Base-by-base conservation (phyloP, 2,329 filamentous ascomycete species). In the Scytalidium lignicola region DNA sequence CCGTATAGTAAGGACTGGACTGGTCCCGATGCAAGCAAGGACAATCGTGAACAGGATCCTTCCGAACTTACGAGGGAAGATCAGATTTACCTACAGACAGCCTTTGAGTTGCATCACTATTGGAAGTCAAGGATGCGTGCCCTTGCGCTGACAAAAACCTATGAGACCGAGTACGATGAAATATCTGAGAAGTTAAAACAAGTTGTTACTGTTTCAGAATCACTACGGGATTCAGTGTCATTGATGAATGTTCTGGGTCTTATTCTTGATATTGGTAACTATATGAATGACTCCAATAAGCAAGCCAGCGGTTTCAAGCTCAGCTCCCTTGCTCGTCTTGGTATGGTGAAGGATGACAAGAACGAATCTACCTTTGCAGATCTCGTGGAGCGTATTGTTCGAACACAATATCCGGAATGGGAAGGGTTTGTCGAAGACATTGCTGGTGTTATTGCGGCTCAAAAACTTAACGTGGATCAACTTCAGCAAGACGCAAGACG, bases 201-300 rank as follows among this genome's bases (percentile, higher is more conserved):
- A 53, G 83, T 99, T n/a, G 87, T 95, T 29, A 74, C 74, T 23
- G 90, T 96, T 8, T 92, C 91, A 3, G 92, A 97, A 70, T 88
- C 90, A 9, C 73, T 99, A 48, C 82, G 92, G 43, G 90, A 95
- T 64, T 96, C 91, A 1, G 90, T 95, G 21, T 87, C 90, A 21
- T 73, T 99, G 61, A 96, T 97, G 85, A 96, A 95, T 57, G 90
- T 99, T 43, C 81, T 99, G 49, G 91, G 92, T 51, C 78, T 97
- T 54, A 99, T 99, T 68, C 75, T 99, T 61, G 92, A 96, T 67
- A 96, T 99, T 63, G 93, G 93, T 68, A 99, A 99, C 70, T 99
- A 96, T 77, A 99, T 99, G 93, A 99, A 99, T 74, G 93, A 97
- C 65, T 86, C 91, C 48, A 97, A 96, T 72, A 99, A 99, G 73